Base-by-base conservation (phyloP, 345 rosid genomes). In the Litchi chinensis region DNA sequence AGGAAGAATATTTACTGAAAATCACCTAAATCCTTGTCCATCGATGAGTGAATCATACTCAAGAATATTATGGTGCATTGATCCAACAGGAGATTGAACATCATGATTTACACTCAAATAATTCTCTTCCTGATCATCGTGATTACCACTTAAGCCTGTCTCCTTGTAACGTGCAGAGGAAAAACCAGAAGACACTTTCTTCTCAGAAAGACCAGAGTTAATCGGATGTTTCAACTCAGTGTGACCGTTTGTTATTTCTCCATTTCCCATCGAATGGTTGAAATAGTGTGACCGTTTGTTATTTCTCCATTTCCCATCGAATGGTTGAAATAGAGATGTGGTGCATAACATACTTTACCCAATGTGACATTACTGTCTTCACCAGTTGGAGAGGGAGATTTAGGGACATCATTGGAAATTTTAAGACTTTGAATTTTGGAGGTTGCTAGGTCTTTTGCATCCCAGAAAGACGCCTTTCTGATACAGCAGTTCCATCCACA, bases 401-500 rank as follows among this genome's bases (percentile, higher is more conserved):
- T 86, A 50, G 70, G 66, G 7, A 81, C 72, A 77, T 82, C 80
- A 74, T 80, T 78, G 75, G 83, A 73, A n/a, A 76, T 78, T 77
- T 37, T 57, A 59, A 81, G 87, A 84, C 77, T 80, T 73, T 80
- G 85, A 76, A 78, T 77, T 77, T 80, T 87, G 79, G 88, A 46
- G 68, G 88, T 80, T 73, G 92, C 89, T 41, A 86, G 85, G 73
- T 89, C 93, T 77, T 83, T 72, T 70, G 94, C 90, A 65, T 89
- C 92, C 89, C 93, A 28, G 68, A 65, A 76, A 81, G 86, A 65
- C 85, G 89, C 54, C 77, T 81, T 81, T 84, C 86, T 52, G 93
- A 86, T 76, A 85, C 83, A 74, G 79, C 65, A 50, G 75, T 28
- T 54, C 81, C 79, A 79, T 78, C 83, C 73, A 75, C 75, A 82